Percentiles rank a stretch among this genome's conserved stretches.
Evolutionary conservation across 352 stramenopile genomes (phyloP).

Genomic region (Globisporangium megalacanthum): DNA sequence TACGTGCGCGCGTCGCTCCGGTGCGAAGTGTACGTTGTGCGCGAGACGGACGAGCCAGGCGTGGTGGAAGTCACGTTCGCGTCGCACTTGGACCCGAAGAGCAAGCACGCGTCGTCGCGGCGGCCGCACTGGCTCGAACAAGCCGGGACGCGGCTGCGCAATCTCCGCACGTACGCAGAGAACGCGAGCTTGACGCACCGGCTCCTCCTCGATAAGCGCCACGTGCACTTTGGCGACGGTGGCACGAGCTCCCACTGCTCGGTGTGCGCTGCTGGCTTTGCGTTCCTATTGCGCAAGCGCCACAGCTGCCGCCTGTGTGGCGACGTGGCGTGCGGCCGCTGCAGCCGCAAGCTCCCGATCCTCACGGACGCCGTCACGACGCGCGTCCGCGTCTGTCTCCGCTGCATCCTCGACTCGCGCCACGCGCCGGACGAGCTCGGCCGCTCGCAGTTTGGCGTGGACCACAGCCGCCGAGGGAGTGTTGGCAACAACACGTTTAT

Average conservation of each 20-base stretch:
- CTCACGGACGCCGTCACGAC: constrained; percentile 53
- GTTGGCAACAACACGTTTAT: constrained; percentile 62
- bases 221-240: constrained; percentile 12
- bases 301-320: constrained; percentile 74
- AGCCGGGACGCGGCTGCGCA: constrained; percentile 40
- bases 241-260: constrained; percentile 34
- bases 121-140: constrained; percentile 58
- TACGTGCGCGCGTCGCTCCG: constrained; percentile 70
- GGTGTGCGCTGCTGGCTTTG: constrained; percentile 63
- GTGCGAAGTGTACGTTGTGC: constrained; percentile 78
- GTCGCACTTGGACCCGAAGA: constrained; percentile 78
- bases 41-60: constrained; percentile 52
- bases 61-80: constrained; percentile 84
- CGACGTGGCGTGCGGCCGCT: constrained; percentile 61
- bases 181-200: constrained; percentile 65
- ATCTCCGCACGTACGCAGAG: constrained; percentile 59
- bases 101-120: constrained; percentile 55
- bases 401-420: constrained; percentile 69
- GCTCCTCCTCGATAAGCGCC: constrained; percentile 36
- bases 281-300: constrained; percentile 61
- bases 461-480: constrained; percentile 21
- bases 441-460: constrained; percentile 18
- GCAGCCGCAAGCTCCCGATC: constrained; percentile 65
- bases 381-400: constrained; percentile 69
- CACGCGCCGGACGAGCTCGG: constrained; percentile 51